Base-by-base conservation (phyloP, 768 basidiomycete genomes). In the Mycena olivaceomarginata region DNA sequence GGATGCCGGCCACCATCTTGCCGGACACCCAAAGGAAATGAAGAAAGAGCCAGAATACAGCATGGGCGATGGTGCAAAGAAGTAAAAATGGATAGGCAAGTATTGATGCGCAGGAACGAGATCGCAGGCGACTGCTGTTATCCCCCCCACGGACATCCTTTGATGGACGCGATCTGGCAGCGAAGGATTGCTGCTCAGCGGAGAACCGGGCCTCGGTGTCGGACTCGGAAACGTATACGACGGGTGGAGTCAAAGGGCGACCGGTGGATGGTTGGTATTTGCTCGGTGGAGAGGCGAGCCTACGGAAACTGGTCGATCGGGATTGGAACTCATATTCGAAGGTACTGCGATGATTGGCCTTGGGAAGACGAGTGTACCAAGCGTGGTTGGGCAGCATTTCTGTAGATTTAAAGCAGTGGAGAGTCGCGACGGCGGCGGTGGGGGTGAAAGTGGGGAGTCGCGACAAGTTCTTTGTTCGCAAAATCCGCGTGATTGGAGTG, bases 301-400 rank as follows among this genome's bases (percentile, higher is more conserved):
- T 90, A 63, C 94, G 91, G 69, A 83, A 85, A 68, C 83, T 86
- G 39, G 90, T 89, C 39, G 88, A 88, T 72, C 90, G 90, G 5
- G 91, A 88, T 81, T 92, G 90, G 77, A 90, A 89, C 84, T 95
- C 95, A 83, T 94, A 95, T 82, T 96, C 95, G n/a, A 67, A 95
- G 39, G 94, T 93, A 79, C 94, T 94, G 51, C 94, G 90, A 12
- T 93, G 93, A 1, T 94, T 85, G 59, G 84, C 83, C 59, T 85
- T 82, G 72, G 87, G 85, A n/a, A 90, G 87, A 63, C 89, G 87
- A 5, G 94, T 92, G 2, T 91, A 91, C 95, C 94, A 95, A 2
- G 93, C 85, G 65, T 87, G 86, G 83, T 94, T 94, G n/a, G 92
- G 91, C 43, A 65, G 64, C 64, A 65, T 65, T 43, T 43, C 12